Evolutionary conservation across 2,329 filamentous ascomycete genomes (phyloP), one percentile per base, ranked within the genome.

Genomic region (Albifimbria verrucaria): DNA sequence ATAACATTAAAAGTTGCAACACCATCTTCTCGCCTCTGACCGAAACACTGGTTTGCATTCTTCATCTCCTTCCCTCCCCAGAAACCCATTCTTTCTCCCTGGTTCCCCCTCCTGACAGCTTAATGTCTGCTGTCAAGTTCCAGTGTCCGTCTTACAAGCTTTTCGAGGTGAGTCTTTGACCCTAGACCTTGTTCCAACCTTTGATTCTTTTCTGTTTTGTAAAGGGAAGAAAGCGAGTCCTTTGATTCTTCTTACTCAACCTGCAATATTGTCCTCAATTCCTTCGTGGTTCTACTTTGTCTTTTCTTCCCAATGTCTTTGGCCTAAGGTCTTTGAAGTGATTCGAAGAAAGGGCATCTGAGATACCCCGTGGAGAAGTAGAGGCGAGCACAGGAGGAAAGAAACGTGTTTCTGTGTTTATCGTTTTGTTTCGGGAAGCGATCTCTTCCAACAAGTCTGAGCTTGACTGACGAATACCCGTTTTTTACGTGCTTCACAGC

Each of bases 111-210:
- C 57, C 63, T 65, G 63, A 71, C 71, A 73, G 74, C 72, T 79
- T 81, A 68, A 83, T 83, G 81, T 83, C 80, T 77, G 67, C 75
- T 68, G 69, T 72, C 67, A 82, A 81, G 73, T 79, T 80, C 67
- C 76, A 78, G 63, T 78, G 76, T 65, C 72, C 77, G 64, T 68
- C 77, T 59, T 82, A 82, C 70, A 82, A 81, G 73, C 74, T 80
- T 68, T 82, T 79, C 67, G 79, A 83, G 74, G 80, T 83, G 68
- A 80, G 81, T 80, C 69, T 57, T 59, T 21, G 18, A 63, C 60
- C 61, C 59, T 54, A 65, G 62, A 71, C 64, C 55, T 56, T 68
- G 65, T 64, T 68, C 60, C 64, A 65, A 59, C 57, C 52, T 59
- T 62, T 28, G 32, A 39, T 39, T 39, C 18, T 32, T 7, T 15